These are phyloP conservation scores for Auricularia sp. DNA, from an alignment of 768 basidiomycete species.

Conservation along the genomic window DNA sequence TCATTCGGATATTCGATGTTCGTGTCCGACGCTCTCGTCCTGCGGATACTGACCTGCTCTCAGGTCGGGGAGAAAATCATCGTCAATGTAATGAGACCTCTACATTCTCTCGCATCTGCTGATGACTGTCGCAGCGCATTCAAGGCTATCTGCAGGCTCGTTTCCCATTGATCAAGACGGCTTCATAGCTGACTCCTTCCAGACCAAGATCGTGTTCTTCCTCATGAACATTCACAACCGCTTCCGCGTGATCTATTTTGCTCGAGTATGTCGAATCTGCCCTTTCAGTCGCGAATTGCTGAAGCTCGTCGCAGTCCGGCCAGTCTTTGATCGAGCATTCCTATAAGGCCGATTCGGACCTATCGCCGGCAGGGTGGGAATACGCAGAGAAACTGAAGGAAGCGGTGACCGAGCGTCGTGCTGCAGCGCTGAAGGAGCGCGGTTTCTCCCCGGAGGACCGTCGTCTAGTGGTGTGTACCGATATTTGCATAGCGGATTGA, in stretches of 20 bases:
- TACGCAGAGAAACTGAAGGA: slow-evolving; percentile 86
- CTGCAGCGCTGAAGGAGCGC: slow-evolving; percentile 63
- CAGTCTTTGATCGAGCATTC: slow-evolving; percentile 98
- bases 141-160: slow-evolving; percentile 79
- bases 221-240: slow-evolving; percentile 98
- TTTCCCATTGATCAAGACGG: background rate
- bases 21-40: slow-evolving; percentile 12
- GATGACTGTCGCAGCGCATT: slow-evolving; percentile 43
- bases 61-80: slow-evolving; percentile 94
- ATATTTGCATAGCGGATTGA: no score
- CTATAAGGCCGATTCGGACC: slow-evolving; percentile 95
- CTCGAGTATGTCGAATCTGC: slow-evolving; percentile 50
- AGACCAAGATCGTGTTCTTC: slow-evolving; percentile 96
- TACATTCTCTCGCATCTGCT: no score
- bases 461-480: slow-evolving; percentile 49
- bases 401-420: slow-evolving; percentile 77
- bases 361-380: slow-evolving; percentile 92
- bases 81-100: slow-evolving; percentile 58
- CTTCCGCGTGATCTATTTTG: slow-evolving; percentile 92
- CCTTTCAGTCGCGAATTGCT: slow-evolving; percentile 3
- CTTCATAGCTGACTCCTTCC: slow-evolving; percentile 5
- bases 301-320: slow-evolving; percentile 56
- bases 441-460: slow-evolving; percentile 53
- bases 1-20: slow-evolving; percentile 89
- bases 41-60: slow-evolving; percentile 6